Base-by-base conservation (phyloP, 179 eudicot genomes). In the Corrigiola litoralis region DNA sequence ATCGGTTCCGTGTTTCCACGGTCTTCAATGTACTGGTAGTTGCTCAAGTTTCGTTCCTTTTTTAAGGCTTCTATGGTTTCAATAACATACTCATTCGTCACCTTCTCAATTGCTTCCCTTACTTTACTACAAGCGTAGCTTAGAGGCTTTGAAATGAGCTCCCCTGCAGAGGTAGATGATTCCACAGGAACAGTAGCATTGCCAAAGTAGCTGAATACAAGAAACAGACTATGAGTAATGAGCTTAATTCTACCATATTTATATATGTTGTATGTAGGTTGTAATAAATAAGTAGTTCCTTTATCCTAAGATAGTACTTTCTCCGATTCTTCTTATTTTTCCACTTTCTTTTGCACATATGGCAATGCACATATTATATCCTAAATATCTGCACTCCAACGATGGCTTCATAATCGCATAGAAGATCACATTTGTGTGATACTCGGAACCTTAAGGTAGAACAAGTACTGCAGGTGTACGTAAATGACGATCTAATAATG, bases 171-270 rank as follows among this genome's bases (percentile, higher is more conserved):
- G 18, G 33, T 41, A 0, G 21, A 10, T 14, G 63, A 58, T 23
- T n/a, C 54, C 9, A 53, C 52, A 1, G 38, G 42, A 0, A 69
- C 7, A 4, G 58, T 32, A 3, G 65, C 83, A 33, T 80, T 80
- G 20, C 83, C 83, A 47, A 76, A 69, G 61, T 72, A 72, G 32
- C 77, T 66, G 45, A 46, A 20, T 31, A 1, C 1, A 2, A 23
- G 16, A 9, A 1, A 23, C n/a, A 25, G 7, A 23, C 10, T 49
- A 3, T 16, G 12, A 2, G 12, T 49, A 21, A 4, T 49, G 6
- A 49, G 29, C 24, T 23, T 9, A 6, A 0, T 49, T 21, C 53
- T 3, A 24, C n/a, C n/a, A n/a, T n/a, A n/a, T n/a, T n/a, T n/a
- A n/a, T n/a, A n/a, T n/a, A n/a, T n/a, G n/a, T n/a, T n/a, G n/a